phyloP scores from a whole-genome alignment of 2,329 filamentous ascomycete genomes.

The Fusarium lateritium region DNA sequence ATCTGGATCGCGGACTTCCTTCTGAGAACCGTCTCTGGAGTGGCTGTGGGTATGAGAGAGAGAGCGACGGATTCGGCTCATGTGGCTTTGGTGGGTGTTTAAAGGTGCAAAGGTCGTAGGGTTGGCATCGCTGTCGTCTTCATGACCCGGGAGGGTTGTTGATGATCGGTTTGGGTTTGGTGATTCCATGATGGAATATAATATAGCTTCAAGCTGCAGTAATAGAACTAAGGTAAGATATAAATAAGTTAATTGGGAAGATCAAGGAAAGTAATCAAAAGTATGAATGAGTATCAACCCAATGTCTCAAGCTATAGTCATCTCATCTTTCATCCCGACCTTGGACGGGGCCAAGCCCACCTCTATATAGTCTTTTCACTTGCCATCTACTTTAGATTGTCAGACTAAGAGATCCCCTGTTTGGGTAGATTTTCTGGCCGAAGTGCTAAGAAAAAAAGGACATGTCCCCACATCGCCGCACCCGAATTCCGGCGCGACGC shows the following conservation, averaged over 20 bases:
- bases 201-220: background rate
- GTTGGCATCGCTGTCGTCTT: constrained; percentile 16
- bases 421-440: background rate
- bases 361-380: constrained; percentile 38
- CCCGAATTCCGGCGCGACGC: constrained; percentile 37
- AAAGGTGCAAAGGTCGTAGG: constrained; percentile 43
- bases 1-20: constrained; percentile 57
- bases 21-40: constrained; percentile 43
- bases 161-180: constrained; percentile 37
- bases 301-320: constrained; percentile 31
- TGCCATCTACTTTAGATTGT: background rate
- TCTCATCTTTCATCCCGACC: background rate
- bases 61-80: constrained; percentile 43
- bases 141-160: constrained; percentile 35
- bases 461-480: constrained; percentile 22
- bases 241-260: background rate
- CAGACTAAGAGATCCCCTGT: background rate
- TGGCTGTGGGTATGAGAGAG: constrained; percentile 36
- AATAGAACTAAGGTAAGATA: background rate
- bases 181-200: constrained; percentile 24
- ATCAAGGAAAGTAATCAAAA: background rate
- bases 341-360: constrained; percentile 14
- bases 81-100: constrained; percentile 38
- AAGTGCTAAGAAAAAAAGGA: background rate
- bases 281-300: constrained; percentile 11